phyloP scores from a whole-genome alignment of 1,284 basidiomycete genomes.

The Testicularia cyperi region DNA sequence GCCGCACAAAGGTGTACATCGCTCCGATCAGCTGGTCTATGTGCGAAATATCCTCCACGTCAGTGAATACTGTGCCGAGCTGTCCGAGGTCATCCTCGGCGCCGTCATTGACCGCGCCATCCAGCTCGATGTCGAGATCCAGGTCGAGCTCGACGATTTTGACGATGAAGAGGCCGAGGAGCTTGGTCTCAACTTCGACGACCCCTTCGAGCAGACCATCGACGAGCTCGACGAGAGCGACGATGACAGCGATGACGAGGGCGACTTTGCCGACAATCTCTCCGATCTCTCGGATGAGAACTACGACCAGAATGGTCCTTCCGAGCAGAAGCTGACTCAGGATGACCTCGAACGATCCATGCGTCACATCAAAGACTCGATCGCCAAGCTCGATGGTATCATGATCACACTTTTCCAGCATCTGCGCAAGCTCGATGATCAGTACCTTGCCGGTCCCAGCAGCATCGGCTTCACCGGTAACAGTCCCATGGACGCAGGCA shows the following conservation, averaged over 20 bases:
- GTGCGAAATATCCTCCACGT: constrained; percentile 85
- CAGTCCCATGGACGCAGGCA: constrained; percentile 29
- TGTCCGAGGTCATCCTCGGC: constrained; percentile 79
- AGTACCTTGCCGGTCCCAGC: constrained; percentile 25
- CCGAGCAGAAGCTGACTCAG: constrained; percentile 30
- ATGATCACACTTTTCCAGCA: constrained; percentile 81
- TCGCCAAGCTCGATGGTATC: constrained; percentile 85
- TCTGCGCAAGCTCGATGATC: constrained; percentile 64
- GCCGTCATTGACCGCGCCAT: constrained; percentile 87
- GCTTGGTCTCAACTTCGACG: constrained; percentile 64
- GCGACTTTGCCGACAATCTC: constrained; percentile 43
- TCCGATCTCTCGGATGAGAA: constrained; percentile 68
- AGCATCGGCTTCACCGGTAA: constrained; percentile 14
- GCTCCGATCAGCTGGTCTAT: constrained; percentile 80
- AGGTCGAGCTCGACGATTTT: constrained; percentile 88
- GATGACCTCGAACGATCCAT: constrained; percentile 30
- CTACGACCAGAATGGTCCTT: constrained; percentile 53
- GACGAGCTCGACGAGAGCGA: constrained; percentile 65
- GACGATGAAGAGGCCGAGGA: constrained; percentile 64
- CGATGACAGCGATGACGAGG: constrained; percentile 63
- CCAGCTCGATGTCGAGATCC: constrained; percentile 96
- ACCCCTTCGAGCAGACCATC: constrained; percentile 79
- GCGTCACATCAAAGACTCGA: constrained; percentile 73
- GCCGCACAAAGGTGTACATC: constrained; percentile 87
- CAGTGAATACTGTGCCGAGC: constrained; percentile 84